A percentile compares a stretch with the other conserved stretches of the same genome.
Evolutionary conservation across 768 basidiomycete genomes (phyloP).

Genomic region (Filobasidium floriforme): DNA sequence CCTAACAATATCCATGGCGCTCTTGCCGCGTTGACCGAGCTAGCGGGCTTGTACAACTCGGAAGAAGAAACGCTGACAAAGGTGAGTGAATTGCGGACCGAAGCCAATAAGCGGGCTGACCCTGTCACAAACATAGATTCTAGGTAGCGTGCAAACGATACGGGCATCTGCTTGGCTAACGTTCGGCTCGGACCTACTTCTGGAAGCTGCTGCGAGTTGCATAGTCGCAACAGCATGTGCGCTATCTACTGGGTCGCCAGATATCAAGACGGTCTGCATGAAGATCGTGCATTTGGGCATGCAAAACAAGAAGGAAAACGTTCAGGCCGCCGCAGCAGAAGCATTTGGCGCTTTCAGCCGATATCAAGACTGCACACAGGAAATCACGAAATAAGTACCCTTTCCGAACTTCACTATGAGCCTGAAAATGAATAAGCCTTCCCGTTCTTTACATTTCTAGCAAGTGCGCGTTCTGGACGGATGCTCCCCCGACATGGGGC

Average conservation of each 20-base stretch:
- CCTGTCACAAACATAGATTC: constrained; percentile 52
- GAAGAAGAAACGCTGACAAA: constrained; percentile 49
- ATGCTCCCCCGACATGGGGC: constrained; percentile 32
- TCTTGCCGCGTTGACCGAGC: constrained; percentile 63
- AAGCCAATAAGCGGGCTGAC: neutral
- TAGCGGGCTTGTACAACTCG: constrained; percentile 51
- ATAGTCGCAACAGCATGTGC: constrained; percentile 59
- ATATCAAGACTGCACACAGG: constrained; percentile 58
- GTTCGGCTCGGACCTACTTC: constrained; percentile 63
- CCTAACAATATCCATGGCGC: constrained; percentile 69
- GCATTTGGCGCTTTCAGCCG: constrained; percentile 65
- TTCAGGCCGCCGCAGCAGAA: constrained; percentile 69
- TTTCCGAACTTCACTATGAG: neutral
- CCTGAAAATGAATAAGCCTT: constrained; percentile 11
- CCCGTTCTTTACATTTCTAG: constrained; percentile 12
- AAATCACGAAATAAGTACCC: constrained; percentile 65
- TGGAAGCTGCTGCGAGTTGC: constrained; percentile 63
- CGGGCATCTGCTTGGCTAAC: constrained; percentile 58
- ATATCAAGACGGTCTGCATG: constrained; percentile 34
- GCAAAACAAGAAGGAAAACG: constrained; percentile 57
- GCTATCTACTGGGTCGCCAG: constrained; percentile 5
- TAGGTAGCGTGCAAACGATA: constrained; percentile 54
- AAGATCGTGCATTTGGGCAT: constrained; percentile 63
- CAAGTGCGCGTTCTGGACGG: constrained; percentile 18
- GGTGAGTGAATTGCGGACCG: constrained; percentile 43